Conservation (phyloP, 2,329 filamentous ascomycete genomes). For the Ceratocystis huliohia region DNA sequence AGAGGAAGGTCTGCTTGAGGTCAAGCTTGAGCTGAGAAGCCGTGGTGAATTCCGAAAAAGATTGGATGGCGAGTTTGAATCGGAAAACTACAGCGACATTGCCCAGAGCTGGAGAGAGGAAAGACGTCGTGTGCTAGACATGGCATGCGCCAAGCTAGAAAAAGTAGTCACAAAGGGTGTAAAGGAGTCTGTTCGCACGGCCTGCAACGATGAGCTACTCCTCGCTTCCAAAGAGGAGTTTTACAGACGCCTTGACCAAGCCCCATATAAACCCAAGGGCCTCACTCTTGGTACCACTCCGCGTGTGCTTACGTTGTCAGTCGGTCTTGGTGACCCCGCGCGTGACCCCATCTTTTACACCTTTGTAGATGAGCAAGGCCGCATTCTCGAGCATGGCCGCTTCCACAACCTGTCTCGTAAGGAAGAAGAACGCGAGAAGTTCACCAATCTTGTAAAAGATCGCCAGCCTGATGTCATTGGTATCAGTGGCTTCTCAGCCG, state of each 20-base stretch:
- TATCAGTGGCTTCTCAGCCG: conserved; percentile 76
- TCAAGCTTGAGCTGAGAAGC: conserved; percentile 65
- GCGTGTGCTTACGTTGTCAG: conserved; percentile 75
- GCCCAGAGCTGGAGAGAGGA: conserved; percentile 92
- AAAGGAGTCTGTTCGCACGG: conserved; percentile 85
- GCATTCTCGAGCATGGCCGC: conserved; percentile 78
- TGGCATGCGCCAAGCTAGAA: conserved; percentile 70
- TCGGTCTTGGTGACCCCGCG: conserved; percentile 59
- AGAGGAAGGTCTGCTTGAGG: conserved; percentile 80
- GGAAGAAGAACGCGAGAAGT: conserved; percentile 52
- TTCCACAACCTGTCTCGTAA: conserved; percentile 65
- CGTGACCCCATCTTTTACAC: conserved; percentile 82
- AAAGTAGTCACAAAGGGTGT: conserved; percentile 78
- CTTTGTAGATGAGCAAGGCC: conserved; percentile 85
- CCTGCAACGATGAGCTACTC: conserved; percentile 87
- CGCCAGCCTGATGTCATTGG: conserved; percentile 82
- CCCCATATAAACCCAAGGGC: conserved; percentile 87
- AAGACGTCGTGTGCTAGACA: conserved; percentile 69
- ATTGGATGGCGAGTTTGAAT: conserved; percentile 73
- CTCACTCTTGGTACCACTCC: conserved; percentile 81
- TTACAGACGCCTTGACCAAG: conserved; percentile 80
- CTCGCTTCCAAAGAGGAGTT: conserved; percentile 80
- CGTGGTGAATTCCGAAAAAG: conserved; percentile 63
- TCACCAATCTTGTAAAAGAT: conserved; percentile 67
- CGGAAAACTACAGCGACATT: conserved; percentile 88